A percentile compares a stretch with the other conserved stretches of the same genome.
Conservation (phyloP, 2,329 filamentous ascomycete genomes). For the Curvularia verruculosa region DNA sequence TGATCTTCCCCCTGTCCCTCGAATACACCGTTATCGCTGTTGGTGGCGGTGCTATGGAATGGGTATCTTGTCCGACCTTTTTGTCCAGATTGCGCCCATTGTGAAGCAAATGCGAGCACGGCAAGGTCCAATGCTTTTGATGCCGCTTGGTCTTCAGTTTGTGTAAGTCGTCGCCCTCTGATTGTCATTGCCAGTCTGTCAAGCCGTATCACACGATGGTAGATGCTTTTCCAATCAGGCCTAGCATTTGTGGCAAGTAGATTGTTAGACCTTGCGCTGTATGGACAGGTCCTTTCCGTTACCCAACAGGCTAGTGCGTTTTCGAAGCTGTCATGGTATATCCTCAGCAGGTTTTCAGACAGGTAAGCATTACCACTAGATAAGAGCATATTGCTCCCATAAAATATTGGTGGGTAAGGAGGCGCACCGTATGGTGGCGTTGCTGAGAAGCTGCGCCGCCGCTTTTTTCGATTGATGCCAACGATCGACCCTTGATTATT, state of each 20-base stretch:
- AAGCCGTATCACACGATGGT: conserved; percentile 56
- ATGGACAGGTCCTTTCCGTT: conserved; percentile 61
- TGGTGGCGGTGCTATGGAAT: conserved; percentile 24
- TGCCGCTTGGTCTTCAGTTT: conserved; percentile 53
- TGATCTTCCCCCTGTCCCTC: conserved; percentile 7
- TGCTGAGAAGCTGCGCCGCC: conserved; percentile 31
- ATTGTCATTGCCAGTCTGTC: conserved; percentile 53
- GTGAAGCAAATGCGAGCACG: conserved; percentile 61
- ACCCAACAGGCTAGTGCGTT: conserved; percentile 62
- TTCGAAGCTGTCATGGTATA: conserved; percentile 63
- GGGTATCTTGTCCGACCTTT: conserved; percentile 40
- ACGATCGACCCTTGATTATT: conserved; percentile 16
- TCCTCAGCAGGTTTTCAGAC: conserved; percentile 53
- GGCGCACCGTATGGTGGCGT: conserved; percentile 27
- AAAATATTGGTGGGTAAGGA: conserved; percentile 28
- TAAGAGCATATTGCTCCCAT: conserved; percentile 39
- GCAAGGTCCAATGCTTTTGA: conserved; percentile 56
- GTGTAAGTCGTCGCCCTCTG: conserved; percentile 51
- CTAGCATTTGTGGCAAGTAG: conserved; percentile 46
- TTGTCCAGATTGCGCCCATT: conserved; percentile 52
- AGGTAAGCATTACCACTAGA: conserved; percentile 50
- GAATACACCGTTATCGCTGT: conserved; percentile 18
- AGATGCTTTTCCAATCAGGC: conserved; percentile 59
- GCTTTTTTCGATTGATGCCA: conserved; percentile 31
- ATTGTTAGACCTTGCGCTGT: conserved; percentile 44